Evolutionary conservation across 2,329 filamentous ascomycete species (phyloP), one percentile per base, ranked within the genome.

Genomic region (Camptophora hylomeconis): DNA sequence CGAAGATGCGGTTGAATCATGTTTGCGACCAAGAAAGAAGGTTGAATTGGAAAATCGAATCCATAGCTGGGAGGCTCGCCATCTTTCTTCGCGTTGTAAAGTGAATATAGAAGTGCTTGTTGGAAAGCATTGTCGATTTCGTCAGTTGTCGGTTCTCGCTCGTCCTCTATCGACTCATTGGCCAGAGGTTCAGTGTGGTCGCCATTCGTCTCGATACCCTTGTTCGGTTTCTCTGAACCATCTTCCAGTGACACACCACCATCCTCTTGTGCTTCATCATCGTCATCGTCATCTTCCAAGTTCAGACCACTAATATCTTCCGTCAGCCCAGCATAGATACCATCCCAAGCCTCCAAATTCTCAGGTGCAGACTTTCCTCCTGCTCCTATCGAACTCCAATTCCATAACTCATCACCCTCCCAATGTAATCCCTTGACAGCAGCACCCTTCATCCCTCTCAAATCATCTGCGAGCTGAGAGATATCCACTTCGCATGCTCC

Each of bases 341-440:
- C 43, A 19, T 56, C 53, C 57, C 61, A 77, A 0, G 63, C 69
- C 11, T 65, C 54, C 10, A 75, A 45, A 8, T 60, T 52, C 16
- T 63, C 61, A 1, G 73, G 72, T 8, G 66, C 55, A 10, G 60
- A 51, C 20, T 54, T 53, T 7, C 70, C 72, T 11, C 65, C 58
- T 34, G 59, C 64, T 4, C 63, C 67, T 16, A 55, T 57, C 17
- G 62, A 57, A 42, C 64, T 72, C 67, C 70, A 76, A 4, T 58
- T 58, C 72, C 73, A 79, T n/a, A 77, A 46, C 52, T 80, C 75
- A 52, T 80, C 75, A 1, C 74, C 72, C 36, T 65, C 61, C 74
- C 75, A 79, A 45, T 79, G 74, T 26, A 78, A 53, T 3, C 68
- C 72, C 38, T 69, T 62, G 7, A 79, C 72, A 2, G 74, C 75